Evolutionary conservation across 2,329 filamentous ascomycete species (phyloP), one percentile per base, ranked within the genome.

Genomic region (Fusarium algeriense): DNA sequence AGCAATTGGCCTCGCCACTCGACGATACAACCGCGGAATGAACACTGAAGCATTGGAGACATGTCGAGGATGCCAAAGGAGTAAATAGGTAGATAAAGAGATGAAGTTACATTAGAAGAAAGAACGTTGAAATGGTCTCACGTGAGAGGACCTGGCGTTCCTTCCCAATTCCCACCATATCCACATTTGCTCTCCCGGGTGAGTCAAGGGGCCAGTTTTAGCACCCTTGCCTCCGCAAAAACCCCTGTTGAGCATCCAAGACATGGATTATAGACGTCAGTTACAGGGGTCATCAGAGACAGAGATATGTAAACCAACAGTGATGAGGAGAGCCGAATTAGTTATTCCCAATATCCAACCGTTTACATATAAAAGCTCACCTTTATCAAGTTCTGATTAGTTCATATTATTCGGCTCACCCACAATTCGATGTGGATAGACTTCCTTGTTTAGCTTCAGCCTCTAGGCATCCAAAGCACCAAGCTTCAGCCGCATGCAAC

Each of bases 181-280:
- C 70, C 71, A 64, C 70, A 35, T 15, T 15, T 2, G 19, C 32
- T 23, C 60, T 69, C 58, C 67, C 69, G 59, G 69, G 63, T 75
- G 73, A 75, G 71, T 75, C 73, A 75, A 59, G 59, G 71, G 71
- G 73, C 52, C 49, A 64, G 38, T 23, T 26, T 34, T 23, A 58
- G 55, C 30, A 44, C 20, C 38, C 35, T 44, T 35, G 17, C 15
- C 44, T 41, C 63, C 48, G 34, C 56, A 17, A 32, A 14, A 15
- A 28, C 40, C 46, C 55, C 46, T 58, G 54, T 26, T 28, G 7
- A 11, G 2, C 7, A 13, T 23, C 12, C 43, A 40, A 19, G 32
- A 43, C 46, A 62, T 46, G 48, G 48, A 40, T 37, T 20, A 14
- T 35, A 30, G 37, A 52, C 5, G 34, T 48, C 41, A 63, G 17